Evolutionary conservation across 2,329 filamentous ascomycete species (phyloP).

Genomic region (Blastomyces silverae): DNA sequence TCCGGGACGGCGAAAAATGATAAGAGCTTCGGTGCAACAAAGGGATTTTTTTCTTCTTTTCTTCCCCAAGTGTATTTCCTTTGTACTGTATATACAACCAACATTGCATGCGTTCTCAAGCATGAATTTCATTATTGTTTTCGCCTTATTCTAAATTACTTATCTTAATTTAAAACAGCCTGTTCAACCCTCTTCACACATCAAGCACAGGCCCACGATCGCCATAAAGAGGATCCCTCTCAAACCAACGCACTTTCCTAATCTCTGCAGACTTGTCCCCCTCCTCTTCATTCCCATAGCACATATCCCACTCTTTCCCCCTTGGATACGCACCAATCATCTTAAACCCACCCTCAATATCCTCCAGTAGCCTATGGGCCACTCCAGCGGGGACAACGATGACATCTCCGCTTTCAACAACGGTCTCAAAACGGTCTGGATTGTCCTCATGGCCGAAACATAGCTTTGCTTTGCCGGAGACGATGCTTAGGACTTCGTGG

Average conservation of each 20-base stretch:
- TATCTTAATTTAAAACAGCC: too few relatives aligned
- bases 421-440: conserved; percentile 49
- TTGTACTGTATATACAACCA: conserved; percentile 2
- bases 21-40: neutral
- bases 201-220: conserved; percentile 46
- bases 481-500: conserved; percentile 60
- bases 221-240: conserved; percentile 55
- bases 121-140: neutral
- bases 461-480: conserved; percentile 52
- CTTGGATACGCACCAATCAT: conserved; percentile 63
- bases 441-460: conserved; percentile 63
- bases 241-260: conserved; percentile 49
- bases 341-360: conserved; percentile 50
- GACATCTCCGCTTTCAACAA: conserved; percentile 55
- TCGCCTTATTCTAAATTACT: too few relatives aligned
- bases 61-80: conserved; percentile 7
- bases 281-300: conserved; percentile 56
- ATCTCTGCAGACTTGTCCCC: conserved; percentile 45
- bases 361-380: conserved; percentile 55
- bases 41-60: neutral
- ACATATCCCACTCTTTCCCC: conserved; percentile 61
- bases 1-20: conserved; percentile 12
- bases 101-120: conserved; percentile 12
- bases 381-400: conserved; percentile 61
- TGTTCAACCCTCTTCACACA: neutral